phyloP scores from a whole-genome alignment of 352 stramenopile genomes.

The Bremia lactucae region DNA sequence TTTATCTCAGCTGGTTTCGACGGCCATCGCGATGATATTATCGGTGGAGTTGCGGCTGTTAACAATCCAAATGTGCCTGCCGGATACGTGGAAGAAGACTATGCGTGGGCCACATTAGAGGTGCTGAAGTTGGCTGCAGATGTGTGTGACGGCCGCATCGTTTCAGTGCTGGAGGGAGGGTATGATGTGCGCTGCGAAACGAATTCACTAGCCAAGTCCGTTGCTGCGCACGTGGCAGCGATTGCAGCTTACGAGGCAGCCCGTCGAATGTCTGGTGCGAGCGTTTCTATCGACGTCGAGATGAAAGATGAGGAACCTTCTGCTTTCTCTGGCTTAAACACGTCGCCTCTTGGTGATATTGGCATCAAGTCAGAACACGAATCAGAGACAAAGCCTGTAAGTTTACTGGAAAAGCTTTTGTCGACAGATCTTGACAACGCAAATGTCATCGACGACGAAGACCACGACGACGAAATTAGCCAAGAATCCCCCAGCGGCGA shows the following conservation, averaged over 20 bases:
- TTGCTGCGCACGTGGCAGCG: conserved; percentile 62
- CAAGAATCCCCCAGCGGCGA: conserved; percentile 4
- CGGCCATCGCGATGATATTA: conserved; percentile 75
- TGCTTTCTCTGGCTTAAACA: background rate
- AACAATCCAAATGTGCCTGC: conserved; percentile 68
- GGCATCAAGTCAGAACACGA: conserved; percentile 12
- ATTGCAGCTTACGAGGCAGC: conserved; percentile 56
- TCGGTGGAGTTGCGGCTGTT: conserved; percentile 65
- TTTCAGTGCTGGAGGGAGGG: conserved; percentile 81
- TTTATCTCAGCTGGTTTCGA: conserved; percentile 86
- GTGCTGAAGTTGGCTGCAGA: conserved; percentile 64
- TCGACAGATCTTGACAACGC: conserved; percentile 32
- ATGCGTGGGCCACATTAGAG: conserved; percentile 68
- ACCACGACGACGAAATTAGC: conserved; percentile 20
- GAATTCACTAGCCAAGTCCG: conserved; percentile 73
- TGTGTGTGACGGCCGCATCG: conserved; percentile 65
- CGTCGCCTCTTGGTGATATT: background rate
- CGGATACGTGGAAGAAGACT: conserved; percentile 77
- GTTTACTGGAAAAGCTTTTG: conserved; percentile 43
- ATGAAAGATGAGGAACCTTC: conserved; percentile 20
- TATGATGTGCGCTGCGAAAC: conserved; percentile 77
- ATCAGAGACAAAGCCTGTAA: conserved; percentile 21
- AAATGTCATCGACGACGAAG: conserved; percentile 46
- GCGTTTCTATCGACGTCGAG: conserved; percentile 11
- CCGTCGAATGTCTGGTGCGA: conserved; percentile 9